Evolutionary conservation across 495 filamentous ascomycete species (phyloP), one percentile per base, ranked within the genome.

Genomic region (Penicillium simplicissimum): DNA sequence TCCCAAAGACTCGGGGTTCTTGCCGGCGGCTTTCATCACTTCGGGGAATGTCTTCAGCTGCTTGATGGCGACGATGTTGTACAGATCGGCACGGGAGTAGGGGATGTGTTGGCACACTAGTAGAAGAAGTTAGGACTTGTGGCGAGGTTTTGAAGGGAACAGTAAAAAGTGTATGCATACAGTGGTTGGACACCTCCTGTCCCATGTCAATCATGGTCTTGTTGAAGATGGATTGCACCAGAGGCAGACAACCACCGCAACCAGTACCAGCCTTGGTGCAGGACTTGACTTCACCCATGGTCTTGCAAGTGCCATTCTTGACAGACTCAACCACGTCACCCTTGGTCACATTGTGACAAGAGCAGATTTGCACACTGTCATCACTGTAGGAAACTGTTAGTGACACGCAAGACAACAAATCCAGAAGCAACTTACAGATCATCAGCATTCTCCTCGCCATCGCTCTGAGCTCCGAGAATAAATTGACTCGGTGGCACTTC

Each of bases 241-340:
- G 82, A 11, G 94, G 94, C 85, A 98, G 88, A 71, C 94, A 98
- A 14, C 94, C 93, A 66, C 92, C 94, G 70, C 94, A 98, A 5
- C 94, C 94, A 10, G 92, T 96, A 35, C 94, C 94, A 57, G 93
- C 94, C 68, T 97, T 97, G 36, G 94, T 98, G 77, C 92, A 96
- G 3, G 90, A 87, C 75, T 98, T 97, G 67, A 97, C 85, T 55
- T 96, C 89, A 33, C 87, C 90, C 35, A 97, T 84, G 6, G 87
- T 88, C 74, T 90, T 96, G 79, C 93, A 96, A 35, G 84, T 87
- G 35, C 91, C 93, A 55, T 88, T 86, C 68, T 93, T 96, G 71
- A 96, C 85, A 13, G 77, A 81, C 9, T 82, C 83, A 23, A 87
- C 84, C 10, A 97, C 81, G 67, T 95, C 92, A 37, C 88, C 90